Conservation (phyloP, 2,329 filamentous ascomycete species). For the Hypoxylon sp. region DNA sequence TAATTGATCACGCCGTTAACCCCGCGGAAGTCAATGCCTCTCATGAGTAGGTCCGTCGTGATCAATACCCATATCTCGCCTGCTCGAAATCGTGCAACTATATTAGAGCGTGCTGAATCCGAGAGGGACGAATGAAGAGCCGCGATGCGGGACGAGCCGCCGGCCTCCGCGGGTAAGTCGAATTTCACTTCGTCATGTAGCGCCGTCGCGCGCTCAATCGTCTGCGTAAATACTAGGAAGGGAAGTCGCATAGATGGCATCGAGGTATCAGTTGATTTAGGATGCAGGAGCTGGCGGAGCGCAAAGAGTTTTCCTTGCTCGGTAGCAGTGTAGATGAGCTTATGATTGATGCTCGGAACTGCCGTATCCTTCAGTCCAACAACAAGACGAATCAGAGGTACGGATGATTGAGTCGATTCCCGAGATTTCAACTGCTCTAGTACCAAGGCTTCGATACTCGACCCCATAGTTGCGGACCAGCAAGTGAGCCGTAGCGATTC, state of each 20-base stretch:
- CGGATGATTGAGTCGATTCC: slow-evolving; percentile 55
- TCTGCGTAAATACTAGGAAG: slow-evolving; percentile 96
- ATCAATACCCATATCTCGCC: slow-evolving; percentile 97
- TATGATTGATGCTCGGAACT: slow-evolving; percentile 90
- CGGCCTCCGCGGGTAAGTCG: slow-evolving; percentile 90
- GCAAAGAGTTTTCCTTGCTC: slow-evolving; percentile 95
- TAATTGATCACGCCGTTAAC: slow-evolving; percentile 98
- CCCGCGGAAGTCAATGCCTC: slow-evolving; percentile 93
- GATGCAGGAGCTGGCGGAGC: slow-evolving; percentile 88
- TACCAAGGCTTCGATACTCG: slow-evolving; percentile 85
- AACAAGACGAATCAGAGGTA: slow-evolving; percentile 81
- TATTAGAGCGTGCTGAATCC: slow-evolving; percentile 77
- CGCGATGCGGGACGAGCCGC: slow-evolving; percentile 84
- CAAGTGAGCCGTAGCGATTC: slow-evolving; percentile 79
- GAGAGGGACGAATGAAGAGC: slow-evolving; percentile 90
- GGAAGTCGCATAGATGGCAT: slow-evolving; percentile 79
- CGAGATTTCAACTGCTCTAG: slow-evolving; percentile 73
- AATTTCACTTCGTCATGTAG: slow-evolving; percentile 91
- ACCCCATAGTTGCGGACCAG: slow-evolving; percentile 98
- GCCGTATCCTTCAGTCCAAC: slow-evolving; percentile 97
- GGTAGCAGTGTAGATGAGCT: slow-evolving; percentile 88
- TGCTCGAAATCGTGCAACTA: slow-evolving; percentile 90
- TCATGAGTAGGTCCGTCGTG: slow-evolving; percentile 91
- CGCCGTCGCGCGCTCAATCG: slow-evolving; percentile 88
- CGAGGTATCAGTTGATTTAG: slow-evolving; percentile 67